A percentile compares a stretch with the other conserved stretches of the same genome.
These are phyloP conservation scores for Penicillium roqueforti DNA, from an alignment of 495 filamentous ascomycete genomes.

Conservation along the genomic window DNA sequence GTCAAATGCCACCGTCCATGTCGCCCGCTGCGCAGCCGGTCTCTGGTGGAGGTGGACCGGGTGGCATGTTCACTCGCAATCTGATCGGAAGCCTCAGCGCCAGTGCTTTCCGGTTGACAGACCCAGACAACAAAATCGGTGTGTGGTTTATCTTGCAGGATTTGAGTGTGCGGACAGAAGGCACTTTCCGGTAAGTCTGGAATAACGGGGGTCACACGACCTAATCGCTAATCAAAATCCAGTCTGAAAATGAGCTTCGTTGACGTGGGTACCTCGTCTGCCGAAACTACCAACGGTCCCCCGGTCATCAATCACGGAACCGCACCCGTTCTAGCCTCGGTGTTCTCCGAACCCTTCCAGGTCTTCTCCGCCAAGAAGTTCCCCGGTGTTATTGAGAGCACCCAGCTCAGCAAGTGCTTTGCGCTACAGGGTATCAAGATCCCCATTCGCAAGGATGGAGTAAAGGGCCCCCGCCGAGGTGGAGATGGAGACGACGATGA, in stretches of 20 bases:
- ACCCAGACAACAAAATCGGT: constrained; percentile 77
- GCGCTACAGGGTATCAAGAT: constrained; percentile 96
- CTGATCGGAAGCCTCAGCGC: constrained; percentile 90
- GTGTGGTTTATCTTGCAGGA: constrained; percentile 98
- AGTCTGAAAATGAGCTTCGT: constrained; percentile 78
- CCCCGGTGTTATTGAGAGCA: constrained; percentile 94
- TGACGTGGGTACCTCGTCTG: constrained; percentile 61
- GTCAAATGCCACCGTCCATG: constrained; percentile 36
- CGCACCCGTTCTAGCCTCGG: constrained; percentile 80
- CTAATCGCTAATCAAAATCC: constrained; percentile 4
- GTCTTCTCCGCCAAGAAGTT: constrained; percentile 98
- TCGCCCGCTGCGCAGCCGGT: constrained; percentile 39
- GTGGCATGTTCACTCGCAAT: constrained; percentile 94
- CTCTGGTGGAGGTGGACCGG: constrained; percentile 48
- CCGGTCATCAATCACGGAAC: constrained; percentile 67
- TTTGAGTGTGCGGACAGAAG: constrained; percentile 89
- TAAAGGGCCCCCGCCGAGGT: constrained; percentile 55
- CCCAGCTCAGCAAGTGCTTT: constrained; percentile 87
- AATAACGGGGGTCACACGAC: neutral
- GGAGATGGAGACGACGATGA: constrained; percentile 59
- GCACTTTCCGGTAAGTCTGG: constrained; percentile 70
- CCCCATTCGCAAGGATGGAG: constrained; percentile 82
- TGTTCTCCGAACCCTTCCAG: constrained; percentile 86
- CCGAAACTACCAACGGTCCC: constrained; percentile 33
- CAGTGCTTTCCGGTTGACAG: constrained; percentile 81